Conservation (phyloP, 176 grass and related monocot genomes). For the Zoysia japonica region DNA sequence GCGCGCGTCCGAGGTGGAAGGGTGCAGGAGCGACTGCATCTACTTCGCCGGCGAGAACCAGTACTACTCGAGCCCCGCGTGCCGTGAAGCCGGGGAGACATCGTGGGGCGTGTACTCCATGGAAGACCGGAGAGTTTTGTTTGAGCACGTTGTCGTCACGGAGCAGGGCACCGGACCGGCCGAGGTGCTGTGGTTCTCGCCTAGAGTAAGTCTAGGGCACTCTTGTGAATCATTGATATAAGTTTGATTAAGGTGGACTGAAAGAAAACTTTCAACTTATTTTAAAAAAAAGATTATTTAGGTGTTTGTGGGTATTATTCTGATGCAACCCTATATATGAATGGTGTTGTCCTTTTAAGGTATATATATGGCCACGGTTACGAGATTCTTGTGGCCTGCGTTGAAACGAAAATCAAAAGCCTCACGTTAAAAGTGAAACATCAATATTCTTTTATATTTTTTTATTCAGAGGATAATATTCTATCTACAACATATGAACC, state of each 20-base stretch:
- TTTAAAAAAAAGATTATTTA: not conserved
- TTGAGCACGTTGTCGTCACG: not conserved
- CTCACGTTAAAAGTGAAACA: not conserved
- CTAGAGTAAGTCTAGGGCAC: not conserved
- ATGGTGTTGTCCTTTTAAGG: not conserved
- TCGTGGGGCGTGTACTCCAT: slow-evolving; percentile 12
- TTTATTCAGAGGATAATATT: not conserved
- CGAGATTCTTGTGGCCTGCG: too few relatives aligned
- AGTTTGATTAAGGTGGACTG: not conserved
- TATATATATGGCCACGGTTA: not conserved
- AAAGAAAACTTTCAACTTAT: not conserved
- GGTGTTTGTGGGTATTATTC: not conserved
- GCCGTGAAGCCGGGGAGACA: not conserved
- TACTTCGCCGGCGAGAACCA: slow-evolving; percentile 17
- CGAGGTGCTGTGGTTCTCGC: slow-evolving; percentile 12
- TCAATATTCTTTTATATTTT: not conserved
- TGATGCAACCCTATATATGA: not conserved
- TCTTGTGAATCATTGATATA: not conserved
- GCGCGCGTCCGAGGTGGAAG: not conserved
- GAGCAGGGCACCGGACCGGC: not conserved
- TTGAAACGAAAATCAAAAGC: too few relatives aligned
- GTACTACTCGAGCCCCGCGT: not conserved
- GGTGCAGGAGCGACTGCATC: slow-evolving; percentile 12
- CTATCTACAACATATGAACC: not conserved
- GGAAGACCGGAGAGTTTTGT: not conserved